These are phyloP conservation scores for Xylaria sp. DNA, from an alignment of 2,329 filamentous ascomycete genomes.

Conservation along the genomic window DNA sequence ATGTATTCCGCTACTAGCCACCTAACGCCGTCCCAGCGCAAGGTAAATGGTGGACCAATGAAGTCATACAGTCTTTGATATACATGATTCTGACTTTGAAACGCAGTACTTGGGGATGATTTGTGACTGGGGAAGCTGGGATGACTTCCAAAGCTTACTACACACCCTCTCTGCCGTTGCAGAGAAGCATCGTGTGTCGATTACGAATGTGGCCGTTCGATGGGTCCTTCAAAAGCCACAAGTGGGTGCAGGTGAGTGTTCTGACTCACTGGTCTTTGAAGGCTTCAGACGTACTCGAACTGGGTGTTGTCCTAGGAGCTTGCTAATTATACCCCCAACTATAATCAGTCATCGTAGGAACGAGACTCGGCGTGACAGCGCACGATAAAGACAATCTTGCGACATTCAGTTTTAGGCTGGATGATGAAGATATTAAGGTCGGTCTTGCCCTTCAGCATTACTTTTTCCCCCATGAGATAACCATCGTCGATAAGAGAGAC, in stretches of 20 bases:
- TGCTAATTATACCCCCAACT: slow-evolving; percentile 2
- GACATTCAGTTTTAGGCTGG: slow-evolving; percentile 43
- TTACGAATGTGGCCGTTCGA: slow-evolving; percentile 48
- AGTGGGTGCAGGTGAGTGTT: slow-evolving; percentile 45
- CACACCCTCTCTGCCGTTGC: slow-evolving; percentile 40
- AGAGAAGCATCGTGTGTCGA: slow-evolving; percentile 42
- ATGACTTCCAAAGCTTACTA: slow-evolving; percentile 47
- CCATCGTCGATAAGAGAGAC: background rate
- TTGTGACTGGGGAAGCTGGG: slow-evolving; percentile 46
- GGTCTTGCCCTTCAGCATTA: background rate
- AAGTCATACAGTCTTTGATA: background rate
- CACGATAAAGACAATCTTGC: slow-evolving; percentile 45
- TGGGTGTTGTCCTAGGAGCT: background rate
- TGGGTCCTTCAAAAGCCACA: slow-evolving; percentile 49
- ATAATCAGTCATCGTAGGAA: slow-evolving; percentile 47
- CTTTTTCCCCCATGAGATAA: background rate
- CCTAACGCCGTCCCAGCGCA: slow-evolving; percentile 52
- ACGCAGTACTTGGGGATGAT: slow-evolving; percentile 49
- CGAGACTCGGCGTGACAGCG: slow-evolving; percentile 45
- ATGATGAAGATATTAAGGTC: slow-evolving; percentile 40
- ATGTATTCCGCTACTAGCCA: slow-evolving; percentile 45
- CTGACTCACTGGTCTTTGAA: background rate
- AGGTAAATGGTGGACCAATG: slow-evolving; percentile 35
- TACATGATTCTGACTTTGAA: background rate
- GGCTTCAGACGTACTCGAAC: background rate